These are phyloP conservation scores for Calonectria montana DNA, from an alignment of 2,329 filamentous ascomycete genomes.

Conservation along the genomic window DNA sequence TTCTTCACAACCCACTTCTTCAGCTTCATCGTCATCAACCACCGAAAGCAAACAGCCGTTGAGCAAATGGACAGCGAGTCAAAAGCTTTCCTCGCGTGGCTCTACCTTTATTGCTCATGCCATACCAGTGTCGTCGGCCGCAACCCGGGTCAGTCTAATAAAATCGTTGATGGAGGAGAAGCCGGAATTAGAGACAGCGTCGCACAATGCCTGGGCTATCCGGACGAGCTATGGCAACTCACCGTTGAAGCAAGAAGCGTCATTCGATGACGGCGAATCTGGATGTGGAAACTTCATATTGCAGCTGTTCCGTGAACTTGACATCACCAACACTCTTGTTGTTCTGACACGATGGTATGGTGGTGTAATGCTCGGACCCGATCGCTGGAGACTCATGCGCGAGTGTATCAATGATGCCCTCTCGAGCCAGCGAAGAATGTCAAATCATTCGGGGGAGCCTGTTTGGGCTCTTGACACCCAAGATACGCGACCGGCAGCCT, in stretches of 20 bases:
- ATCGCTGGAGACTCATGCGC: conserved; percentile 72
- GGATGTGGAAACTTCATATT: conserved; percentile 69
- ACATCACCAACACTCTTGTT: conserved; percentile 64
- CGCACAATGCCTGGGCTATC: conserved; percentile 68
- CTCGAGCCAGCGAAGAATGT: conserved; percentile 57
- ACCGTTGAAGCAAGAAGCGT: conserved; percentile 59
- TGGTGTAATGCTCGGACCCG: conserved; percentile 69
- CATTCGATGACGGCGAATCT: conserved; percentile 71
- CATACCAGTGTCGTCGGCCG: conserved; percentile 49
- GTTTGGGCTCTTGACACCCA: conserved; percentile 71
- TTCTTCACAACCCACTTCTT: conserved; percentile 28
- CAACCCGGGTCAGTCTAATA: conserved; percentile 56
- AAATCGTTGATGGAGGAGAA: conserved; percentile 60
- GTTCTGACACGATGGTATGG: conserved; percentile 73
- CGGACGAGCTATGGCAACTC: conserved; percentile 51
- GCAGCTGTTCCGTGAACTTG: conserved; percentile 62
- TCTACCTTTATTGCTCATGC: conserved; percentile 70
- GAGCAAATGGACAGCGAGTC: conserved; percentile 63
- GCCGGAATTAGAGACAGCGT: conserved; percentile 63
- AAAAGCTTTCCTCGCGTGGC: conserved; percentile 61
- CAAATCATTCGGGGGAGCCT: conserved; percentile 59
- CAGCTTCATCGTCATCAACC: conserved; percentile 28
- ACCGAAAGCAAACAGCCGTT: conserved; percentile 28
- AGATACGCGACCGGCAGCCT: conserved; percentile 55
- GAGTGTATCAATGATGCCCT: conserved; percentile 67